Evolutionary conservation across 768 basidiomycete species (phyloP), one percentile per base, ranked within the genome.

Genomic region (Auricularia sp.): DNA sequence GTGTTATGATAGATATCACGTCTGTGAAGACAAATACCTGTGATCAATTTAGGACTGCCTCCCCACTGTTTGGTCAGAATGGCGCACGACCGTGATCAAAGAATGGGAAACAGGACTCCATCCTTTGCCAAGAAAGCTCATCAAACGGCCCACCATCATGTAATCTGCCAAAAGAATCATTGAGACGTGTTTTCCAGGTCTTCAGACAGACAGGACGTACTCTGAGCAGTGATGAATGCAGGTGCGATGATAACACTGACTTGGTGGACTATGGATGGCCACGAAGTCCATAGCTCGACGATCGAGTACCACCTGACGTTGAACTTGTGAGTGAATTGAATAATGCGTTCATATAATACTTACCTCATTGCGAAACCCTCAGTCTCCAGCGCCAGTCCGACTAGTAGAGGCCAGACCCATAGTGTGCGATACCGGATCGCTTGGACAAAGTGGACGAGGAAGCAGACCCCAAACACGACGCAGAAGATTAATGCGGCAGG

Each of bases 91-190:
- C 47, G 66, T 67, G 44, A 67, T 65, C 36, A 62, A 47, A 6
- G 23, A 33, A 56, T 67, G 66, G 16, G 42, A 29, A 29, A 67
- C 53, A 64, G 54, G 33, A 18, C 36, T 43, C 36, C 16, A 65
- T 18, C 61, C 62, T n/a, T 39, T 44, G 18, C 66, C 66, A 39
- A 67, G 61, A 43, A 59, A 67, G 8, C 65, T 54, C 54, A 67
- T 67, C 14, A 67, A 35, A 16, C 66, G 23, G 7, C 66, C 66
- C 5, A 66, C 60, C 12, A 67, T 62, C 66, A 67, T 67, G 64
- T 66, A 67, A 35, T 59, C 65, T 64, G 64, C n/a, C 36, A n/a
- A 21, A 21, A n/a, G 18, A 16, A 39, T 29, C 8, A 60, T 18
- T 39, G 3, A 18, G 21, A 14, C 16, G 44, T 23, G 59, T 12